Base-by-base conservation (phyloP, 2,329 filamentous ascomycete species). In the Nemania diffusa region DNA sequence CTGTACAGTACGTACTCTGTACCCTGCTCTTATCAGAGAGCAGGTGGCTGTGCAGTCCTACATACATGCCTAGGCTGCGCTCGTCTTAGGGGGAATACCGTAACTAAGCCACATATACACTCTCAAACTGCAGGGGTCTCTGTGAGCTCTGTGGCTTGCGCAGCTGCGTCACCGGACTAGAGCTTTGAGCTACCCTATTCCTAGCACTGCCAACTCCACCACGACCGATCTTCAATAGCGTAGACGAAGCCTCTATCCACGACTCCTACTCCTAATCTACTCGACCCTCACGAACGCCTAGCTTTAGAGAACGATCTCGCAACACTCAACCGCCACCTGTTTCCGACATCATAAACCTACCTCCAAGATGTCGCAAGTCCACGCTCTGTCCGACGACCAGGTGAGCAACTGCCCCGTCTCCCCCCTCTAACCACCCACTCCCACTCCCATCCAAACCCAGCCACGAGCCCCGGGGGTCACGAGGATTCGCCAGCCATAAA, bases 381-480 rank as follows among this genome's bases (percentile, higher is more conserved):
- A 97, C 90, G 92, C 93, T 81, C 91, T 98, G 84, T 97, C 94
- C 84, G 94, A 97, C 88, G 94, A 97, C 85, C 94, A 97, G 91
- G 93, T 96, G 88, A 78, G 80, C 74, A 13, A 40, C 11, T 70
- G 26, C 69, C 65, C 50, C 67, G n/a, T n/a, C n/a, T n/a, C 69
- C 69, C 55, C 68, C 20, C n/a, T 32, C 61, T 42, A 46, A 62
- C n/a, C 8, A 15, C 32, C 22, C n/a, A 58, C 4, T 5, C 5
- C 29, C n/a, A n/a, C n/a, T n/a, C n/a, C n/a, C n/a, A n/a, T n/a
- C n/a, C n/a, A n/a, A n/a, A n/a, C n/a, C n/a, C n/a, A n/a, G n/a
- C n/a, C n/a, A n/a, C n/a, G n/a, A n/a, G n/a, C n/a, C n/a, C n/a
- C n/a, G n/a, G n/a, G n/a, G n/a, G n/a, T n/a, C n/a, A n/a, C n/a